These are phyloP conservation scores for Tirmania nivea DNA, from an alignment of 495 filamentous ascomycete species.

Conservation along the genomic window DNA sequence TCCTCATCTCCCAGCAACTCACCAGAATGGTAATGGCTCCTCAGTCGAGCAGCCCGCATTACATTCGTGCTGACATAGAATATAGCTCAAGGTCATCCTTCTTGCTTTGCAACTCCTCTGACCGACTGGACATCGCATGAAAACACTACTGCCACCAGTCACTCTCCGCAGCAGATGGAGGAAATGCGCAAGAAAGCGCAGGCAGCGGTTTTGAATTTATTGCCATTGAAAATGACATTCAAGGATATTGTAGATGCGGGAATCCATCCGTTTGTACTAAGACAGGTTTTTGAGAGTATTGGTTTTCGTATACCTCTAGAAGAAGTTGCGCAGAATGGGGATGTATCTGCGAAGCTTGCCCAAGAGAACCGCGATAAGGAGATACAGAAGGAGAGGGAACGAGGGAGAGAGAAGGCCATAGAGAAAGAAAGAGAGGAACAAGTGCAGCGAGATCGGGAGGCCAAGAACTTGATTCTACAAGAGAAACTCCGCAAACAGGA, in stretches of 20 bases:
- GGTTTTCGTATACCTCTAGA: conserved; percentile 27
- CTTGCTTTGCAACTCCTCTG: no score
- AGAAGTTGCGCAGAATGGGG: background rate
- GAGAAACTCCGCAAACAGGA: conserved; percentile 7
- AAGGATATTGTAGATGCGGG: conserved; percentile 50
- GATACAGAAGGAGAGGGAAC: background rate
- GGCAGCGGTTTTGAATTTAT: conserved; percentile 42
- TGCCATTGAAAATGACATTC: conserved; percentile 42
- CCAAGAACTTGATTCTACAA: conserved; percentile 1
- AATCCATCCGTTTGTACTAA: conserved; percentile 39
- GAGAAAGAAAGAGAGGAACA: no score
- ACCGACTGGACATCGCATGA: no score
- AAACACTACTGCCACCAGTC: no score
- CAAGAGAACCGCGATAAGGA: background rate
- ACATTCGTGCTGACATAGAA: no score
- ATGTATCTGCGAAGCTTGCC: background rate
- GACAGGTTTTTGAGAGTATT: conserved; percentile 41
- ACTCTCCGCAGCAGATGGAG: background rate
- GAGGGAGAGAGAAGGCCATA: no score
- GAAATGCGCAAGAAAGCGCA: conserved; percentile 46
- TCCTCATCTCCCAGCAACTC: no score
- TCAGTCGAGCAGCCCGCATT: no score
- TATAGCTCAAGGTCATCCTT: no score
- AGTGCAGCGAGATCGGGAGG: background rate
- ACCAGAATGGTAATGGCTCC: no score